Evolutionary conservation across 2,329 filamentous ascomycete species (phyloP).

Genomic region (Alternaria sp.): DNA sequence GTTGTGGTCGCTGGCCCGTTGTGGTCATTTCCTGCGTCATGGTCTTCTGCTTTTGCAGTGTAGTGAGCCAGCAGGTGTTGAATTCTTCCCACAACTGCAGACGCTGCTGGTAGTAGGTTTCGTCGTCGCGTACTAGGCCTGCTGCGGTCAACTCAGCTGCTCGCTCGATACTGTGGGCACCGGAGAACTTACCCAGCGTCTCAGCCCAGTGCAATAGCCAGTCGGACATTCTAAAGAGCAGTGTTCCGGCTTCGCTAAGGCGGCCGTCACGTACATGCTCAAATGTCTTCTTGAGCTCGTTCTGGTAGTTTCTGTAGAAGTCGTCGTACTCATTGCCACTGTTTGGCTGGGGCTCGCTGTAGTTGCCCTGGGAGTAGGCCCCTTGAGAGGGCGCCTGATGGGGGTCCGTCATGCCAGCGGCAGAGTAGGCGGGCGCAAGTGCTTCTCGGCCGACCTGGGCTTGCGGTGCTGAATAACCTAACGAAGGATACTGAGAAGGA

Average conservation of each 20-base stretch:
- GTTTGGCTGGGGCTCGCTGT: conserved; percentile 40
- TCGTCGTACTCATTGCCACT: conserved; percentile 67
- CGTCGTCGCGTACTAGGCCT: conserved; percentile 88
- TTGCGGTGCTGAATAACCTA: conserved; percentile 68
- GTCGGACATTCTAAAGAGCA: conserved; percentile 68
- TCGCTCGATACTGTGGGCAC: conserved; percentile 34
- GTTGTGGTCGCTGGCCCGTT: conserved; percentile 64
- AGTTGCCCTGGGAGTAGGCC: conserved; percentile 46
- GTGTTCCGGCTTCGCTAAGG: conserved; percentile 66
- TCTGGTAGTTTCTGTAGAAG: conserved; percentile 71
- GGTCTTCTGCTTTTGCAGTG: conserved; percentile 85
- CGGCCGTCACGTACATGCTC: conserved; percentile 71
- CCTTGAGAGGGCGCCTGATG: conserved; percentile 53
- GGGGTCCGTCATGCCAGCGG: conserved; percentile 62
- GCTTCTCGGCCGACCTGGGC: conserved; percentile 63
- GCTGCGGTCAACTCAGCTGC: conserved; percentile 64
- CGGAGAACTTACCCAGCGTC: conserved; percentile 66
- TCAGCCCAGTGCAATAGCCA: conserved; percentile 73
- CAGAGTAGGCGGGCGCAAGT: conserved; percentile 59
- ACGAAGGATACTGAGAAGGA: conserved; percentile 68
- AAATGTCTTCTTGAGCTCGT: conserved; percentile 69
- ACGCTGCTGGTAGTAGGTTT: conserved; percentile 75
- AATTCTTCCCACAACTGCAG: conserved; percentile 92
- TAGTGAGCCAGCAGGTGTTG: conserved; percentile 87
- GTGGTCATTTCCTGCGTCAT: conserved; percentile 68